Base-by-base conservation (phyloP, 202 grass and related monocot species). In the Alloteropsis angusta region DNA sequence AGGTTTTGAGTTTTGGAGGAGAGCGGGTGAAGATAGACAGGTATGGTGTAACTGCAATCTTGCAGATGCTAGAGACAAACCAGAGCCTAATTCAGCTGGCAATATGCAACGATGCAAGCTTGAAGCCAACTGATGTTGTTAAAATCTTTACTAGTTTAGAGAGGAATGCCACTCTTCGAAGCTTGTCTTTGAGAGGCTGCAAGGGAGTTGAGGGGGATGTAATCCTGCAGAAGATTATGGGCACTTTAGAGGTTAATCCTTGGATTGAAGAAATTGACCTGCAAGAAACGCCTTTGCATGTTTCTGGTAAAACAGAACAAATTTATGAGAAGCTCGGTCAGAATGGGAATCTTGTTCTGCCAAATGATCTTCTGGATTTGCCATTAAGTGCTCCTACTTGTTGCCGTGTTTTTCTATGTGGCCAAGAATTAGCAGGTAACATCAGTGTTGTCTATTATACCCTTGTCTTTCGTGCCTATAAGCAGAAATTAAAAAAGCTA, bases 191-290 rank as follows among this genome's bases (percentile, higher is more conserved):
- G 61, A 90, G 67, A 75, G 89, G 92, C 35, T 95, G 95, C 63
- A 84, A 23, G 62, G 95, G 95, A 65, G 95, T 98, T 74, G 58
- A 86, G n/a, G 94, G 94, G 42, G 92, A 95, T 41, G 36, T 76
- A 60, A 82, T 93, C 43, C 65, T 94, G 76, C 87, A 93, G 74
- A 60, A 85, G 50, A 98, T 98, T 55, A 87, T 95, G 85, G 42
- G 84, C 58, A 89, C 81, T 59, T 83, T 98, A 76, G 83, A 83
- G 79, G 85, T 95, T 14, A 98, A 98, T 80, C 92, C 95, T 75
- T 98, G 95, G 95, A 89, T 98, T 45, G 92, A 98, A 93, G 92
- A 98, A 80, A 87, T 98, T 76, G 86, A 98, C 82, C 92, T 98
- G 64, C 67, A 70, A 52, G 85, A 73, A 71, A 98, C 95, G 47